A percentile compares a stretch with the other conserved stretches of the same genome.
Evolutionary conservation across 352 stramenopile genomes (phyloP).

Genomic region (Pythium phragmitis): DNA sequence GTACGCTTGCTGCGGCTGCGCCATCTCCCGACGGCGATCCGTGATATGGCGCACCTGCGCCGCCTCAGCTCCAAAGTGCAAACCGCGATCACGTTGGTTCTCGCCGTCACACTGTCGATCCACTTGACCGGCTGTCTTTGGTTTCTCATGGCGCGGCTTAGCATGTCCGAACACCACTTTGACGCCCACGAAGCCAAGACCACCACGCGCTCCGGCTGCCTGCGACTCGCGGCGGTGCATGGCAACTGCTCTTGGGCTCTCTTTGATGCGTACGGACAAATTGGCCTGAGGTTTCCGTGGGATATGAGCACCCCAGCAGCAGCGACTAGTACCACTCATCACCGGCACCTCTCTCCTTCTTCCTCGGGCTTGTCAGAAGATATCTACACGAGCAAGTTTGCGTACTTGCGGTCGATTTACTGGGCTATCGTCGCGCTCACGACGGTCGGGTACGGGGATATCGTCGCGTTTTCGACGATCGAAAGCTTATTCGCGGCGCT

Average conservation of each 20-base stretch:
- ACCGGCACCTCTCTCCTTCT: constrained; percentile 7
- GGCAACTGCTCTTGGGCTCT: constrained; percentile 76
- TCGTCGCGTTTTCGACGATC: constrained; percentile 68
- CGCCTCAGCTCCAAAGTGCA: constrained; percentile 64
- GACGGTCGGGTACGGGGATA: constrained; percentile 76
- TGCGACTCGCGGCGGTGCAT: constrained; percentile 42
- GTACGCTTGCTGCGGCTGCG: constrained; percentile 50
- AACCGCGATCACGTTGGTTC: constrained; percentile 47
- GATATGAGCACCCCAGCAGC: neutral
- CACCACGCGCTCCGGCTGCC: constrained; percentile 44
- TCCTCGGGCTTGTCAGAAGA: neutral
- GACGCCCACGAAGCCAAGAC: constrained; percentile 10
- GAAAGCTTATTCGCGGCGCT: constrained; percentile 67
- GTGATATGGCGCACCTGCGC: constrained; percentile 53
- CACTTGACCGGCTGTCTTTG: constrained; percentile 68
- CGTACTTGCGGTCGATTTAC: constrained; percentile 71
- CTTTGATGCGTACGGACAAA: constrained; percentile 66
- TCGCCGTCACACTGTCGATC: constrained; percentile 64
- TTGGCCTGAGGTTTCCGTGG: constrained; percentile 42
- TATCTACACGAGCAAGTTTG: constrained; percentile 54
- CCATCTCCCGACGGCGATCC: constrained; percentile 47
- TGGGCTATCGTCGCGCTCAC: constrained; percentile 75
- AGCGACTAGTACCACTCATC: constrained; percentile 13
- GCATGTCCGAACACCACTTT: constrained; percentile 35
- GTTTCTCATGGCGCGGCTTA: constrained; percentile 75